Base-by-base conservation (phyloP, 331 rosid species). In the Malus hybrid region DNA sequence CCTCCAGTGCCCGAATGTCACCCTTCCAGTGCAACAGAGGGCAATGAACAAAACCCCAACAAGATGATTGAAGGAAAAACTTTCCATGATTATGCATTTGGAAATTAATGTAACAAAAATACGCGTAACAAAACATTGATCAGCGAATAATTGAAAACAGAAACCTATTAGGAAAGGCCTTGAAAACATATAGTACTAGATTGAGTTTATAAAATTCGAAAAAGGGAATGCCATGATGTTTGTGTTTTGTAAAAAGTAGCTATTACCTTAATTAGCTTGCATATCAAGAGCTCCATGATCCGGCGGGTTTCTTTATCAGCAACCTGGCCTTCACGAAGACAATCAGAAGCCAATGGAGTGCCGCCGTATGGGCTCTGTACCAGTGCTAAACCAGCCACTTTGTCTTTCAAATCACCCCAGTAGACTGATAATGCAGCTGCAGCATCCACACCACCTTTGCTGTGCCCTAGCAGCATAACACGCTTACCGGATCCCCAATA, bases 401-500 rank as follows among this genome's bases (percentile, higher is more conserved):
- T 93, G 86, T 76, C 84, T 78, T 85, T 89, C 80, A 91, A 82
- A 81, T 93, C 88, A 15, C 77, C 69, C 92, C 88, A 89, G 80
- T 88, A 85, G 56, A 91, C 8, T 55, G 96, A 89, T 62, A 93
- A 59, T 57, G 97, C 91, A 52, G 91, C 88, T 67, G 89, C 85
- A 70, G 89, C 89, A 88, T 93, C 97, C 70, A 93, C 86, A 34
- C 93, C 98, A 31, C 98, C 97, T 85, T 93, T 90, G 77, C 98
- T 93, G 81, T 93, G 97, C 34, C 97, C 97, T 4, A 90, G 86
- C 73, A 93, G 84, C 96, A 91, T 89, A 73, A 91, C 83, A 52
- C 71, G 88, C 91, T 89, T 89, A 46, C 97, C 90, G 24, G 90
- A 87, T 74, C 97, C 98, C 97, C 98, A 90, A 69, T 85, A 86